A percentile compares a stretch with the other conserved stretches of the same genome.
Conservation (phyloP, 805 yeast species). For the Suhomyces emberorum region DNA sequence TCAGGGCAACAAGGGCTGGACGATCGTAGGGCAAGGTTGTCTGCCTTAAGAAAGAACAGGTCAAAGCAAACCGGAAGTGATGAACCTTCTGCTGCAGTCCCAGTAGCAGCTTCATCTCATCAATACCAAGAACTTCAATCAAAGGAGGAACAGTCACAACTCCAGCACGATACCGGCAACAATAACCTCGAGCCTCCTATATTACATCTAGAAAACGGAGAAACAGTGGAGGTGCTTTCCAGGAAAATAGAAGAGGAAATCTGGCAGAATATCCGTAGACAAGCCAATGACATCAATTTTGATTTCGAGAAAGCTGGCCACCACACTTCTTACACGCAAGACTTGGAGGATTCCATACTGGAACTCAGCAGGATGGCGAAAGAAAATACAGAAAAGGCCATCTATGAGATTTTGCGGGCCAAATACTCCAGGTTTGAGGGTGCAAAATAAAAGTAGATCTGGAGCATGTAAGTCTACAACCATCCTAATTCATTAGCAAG, state of each 20-base stretch:
- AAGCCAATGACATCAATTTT: conserved; percentile 6
- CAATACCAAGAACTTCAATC: too few species aligned
- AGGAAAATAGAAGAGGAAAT: conserved; percentile 21
- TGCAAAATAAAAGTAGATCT: too few species aligned
- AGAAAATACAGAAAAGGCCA: conserved; percentile 20
- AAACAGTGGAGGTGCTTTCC: conserved; percentile 28
- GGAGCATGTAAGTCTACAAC: too few species aligned
- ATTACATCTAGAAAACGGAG: conserved; percentile 7
- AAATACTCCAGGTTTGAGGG: conserved; percentile 2
- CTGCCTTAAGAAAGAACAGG: conserved; percentile 6
- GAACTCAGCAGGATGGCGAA: conserved; percentile 25
- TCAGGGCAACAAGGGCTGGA: conserved; percentile 1
- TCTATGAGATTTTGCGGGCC: conserved; percentile 22
- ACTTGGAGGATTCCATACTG: conserved; percentile 29
- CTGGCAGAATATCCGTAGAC: conserved; percentile 11
- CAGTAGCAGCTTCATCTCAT: too few species aligned
- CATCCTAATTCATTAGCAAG: too few species aligned
- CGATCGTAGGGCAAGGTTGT: conserved; percentile 8
- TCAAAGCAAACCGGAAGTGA: neutral
- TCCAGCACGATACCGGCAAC: too few species aligned
- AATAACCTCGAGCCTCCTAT: too few species aligned
- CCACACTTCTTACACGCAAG: conserved; percentile 20
- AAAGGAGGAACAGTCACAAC: too few species aligned
- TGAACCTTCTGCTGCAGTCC: neutral
- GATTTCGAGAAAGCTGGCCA: neutral